Evolutionary conservation across 1,284 basidiomycete genomes (phyloP).

Genomic region (Rhodofomes roseus): DNA sequence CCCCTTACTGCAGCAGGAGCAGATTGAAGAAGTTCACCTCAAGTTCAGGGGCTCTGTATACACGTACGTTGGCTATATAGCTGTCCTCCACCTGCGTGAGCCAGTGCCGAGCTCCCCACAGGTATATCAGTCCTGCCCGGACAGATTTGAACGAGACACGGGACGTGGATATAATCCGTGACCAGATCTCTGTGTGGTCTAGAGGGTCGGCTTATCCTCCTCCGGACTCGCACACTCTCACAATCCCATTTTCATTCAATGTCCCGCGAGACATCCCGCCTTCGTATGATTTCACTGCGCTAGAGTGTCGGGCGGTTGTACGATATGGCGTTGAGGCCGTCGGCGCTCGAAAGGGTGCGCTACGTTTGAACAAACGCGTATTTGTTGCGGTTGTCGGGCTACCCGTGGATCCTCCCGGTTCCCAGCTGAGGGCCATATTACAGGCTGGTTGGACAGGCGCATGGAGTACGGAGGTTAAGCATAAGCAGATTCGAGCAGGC

Average conservation of each 20-base stretch:
- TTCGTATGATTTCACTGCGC: neutral
- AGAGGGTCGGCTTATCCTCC: conserved; percentile 5
- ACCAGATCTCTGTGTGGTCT: neutral
- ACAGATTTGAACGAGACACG: neutral
- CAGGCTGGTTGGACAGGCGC: conserved; percentile 1
- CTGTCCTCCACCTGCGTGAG: too few relatives aligned
- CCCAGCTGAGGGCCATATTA: neutral
- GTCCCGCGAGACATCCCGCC: conserved; percentile 2
- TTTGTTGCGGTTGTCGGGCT: neutral
- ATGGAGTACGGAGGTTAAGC: neutral
- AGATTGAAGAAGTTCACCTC: conserved; percentile 5
- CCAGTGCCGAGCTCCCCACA: neutral
- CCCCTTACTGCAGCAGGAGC: neutral
- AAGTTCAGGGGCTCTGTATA: conserved; percentile 2
- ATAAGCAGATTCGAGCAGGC: neutral
- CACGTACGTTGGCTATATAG: conserved; percentile 1
- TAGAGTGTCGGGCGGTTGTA: neutral
- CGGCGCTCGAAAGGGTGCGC: conserved; percentile 4
- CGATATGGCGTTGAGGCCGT: conserved; percentile 4
- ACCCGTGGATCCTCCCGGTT: neutral
- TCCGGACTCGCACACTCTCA: conserved; percentile 4
- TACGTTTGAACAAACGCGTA: conserved; percentile 4
- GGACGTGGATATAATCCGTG: neutral
- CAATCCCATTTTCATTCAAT: conserved; percentile 3
- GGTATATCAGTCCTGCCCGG: neutral